phyloP scores from a whole-genome alignment of 139 green algal genomes.

The Coelastrella sp. region DNA sequence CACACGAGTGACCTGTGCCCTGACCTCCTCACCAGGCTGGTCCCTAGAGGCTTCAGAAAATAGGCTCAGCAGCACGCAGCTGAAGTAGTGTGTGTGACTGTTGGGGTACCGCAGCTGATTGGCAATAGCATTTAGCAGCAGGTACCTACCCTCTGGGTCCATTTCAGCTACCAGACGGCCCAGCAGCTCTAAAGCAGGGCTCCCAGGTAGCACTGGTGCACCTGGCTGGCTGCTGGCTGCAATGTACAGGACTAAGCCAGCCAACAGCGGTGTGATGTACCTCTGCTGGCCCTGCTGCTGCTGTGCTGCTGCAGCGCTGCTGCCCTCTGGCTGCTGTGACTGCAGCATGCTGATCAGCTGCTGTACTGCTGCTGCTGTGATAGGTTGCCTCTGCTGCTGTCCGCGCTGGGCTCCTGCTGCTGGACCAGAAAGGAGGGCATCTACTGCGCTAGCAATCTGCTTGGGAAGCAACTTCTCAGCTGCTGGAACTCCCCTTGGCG shows the following conservation, averaged over 20 bases:
- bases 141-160: conserved; percentile 94
- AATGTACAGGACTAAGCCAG: conserved; percentile 95
- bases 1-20: conserved; percentile 98
- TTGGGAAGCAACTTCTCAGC: conserved; percentile 74
- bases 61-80: conserved; percentile 92
- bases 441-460: conserved; percentile 78
- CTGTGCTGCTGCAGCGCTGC: neutral
- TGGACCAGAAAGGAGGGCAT: conserved; percentile 67
- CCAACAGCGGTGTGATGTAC: conserved; percentile 92
- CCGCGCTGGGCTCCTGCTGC: neutral
- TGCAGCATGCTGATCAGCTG: conserved; percentile 39
- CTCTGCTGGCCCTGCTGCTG: conserved; percentile 36
- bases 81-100: conserved; percentile 99
- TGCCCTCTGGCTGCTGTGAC: neutral
- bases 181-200: conserved; percentile 51
- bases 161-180: conserved; percentile 74
- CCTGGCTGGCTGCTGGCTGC: conserved; percentile 68
- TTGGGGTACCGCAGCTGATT: conserved; percentile 99
- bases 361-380: neutral
- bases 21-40: conserved; percentile 64
- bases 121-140: conserved; percentile 96
- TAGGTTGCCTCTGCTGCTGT: neutral
- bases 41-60: conserved; percentile 84
- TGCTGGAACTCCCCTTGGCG: conserved; percentile 82
- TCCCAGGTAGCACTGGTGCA: conserved; percentile 16